Evolutionary conservation across 345 rosid genomes (phyloP), one percentile per base, ranked within the genome.

Genomic region (Eucalyptus lansdowneana): DNA sequence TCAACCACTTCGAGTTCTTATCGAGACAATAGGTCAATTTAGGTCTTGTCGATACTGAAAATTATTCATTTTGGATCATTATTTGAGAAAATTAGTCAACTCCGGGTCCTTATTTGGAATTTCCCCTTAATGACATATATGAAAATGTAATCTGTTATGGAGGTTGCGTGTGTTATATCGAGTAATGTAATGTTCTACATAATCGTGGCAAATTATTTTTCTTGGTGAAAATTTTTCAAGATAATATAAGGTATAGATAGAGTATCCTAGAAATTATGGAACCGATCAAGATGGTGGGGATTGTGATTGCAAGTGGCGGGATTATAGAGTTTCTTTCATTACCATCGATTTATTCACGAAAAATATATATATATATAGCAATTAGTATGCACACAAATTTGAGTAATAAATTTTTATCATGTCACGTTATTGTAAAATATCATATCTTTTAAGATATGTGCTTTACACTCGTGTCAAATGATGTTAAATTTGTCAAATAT

Each of bases 381-480:
- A 34, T 34, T 34, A 54, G 5, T 56, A 56, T 56, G 25, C 27
- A 56, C 62, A 56, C 13, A 56, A 53, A 19, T 53, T 56, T 21
- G 6, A 56, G 2, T 53, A 53, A 56, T 4, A 56, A 56, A 9
- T 22, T 56, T 56, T 56, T 56, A 56, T 56, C 3, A 0, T 22
- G 62, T 24, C 62, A 10, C 0, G 6, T 9, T 56, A 56, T 24
- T 56, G 13, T 24, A 21, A 22, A 22, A 56, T 0, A 0, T 10
- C 62, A 24, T 56, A 56, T 56, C 27, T 56, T 56, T 24, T 56
- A 56, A 56, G 13, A 9, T 10, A 24, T 10, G 3, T 1, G 2
- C 1, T 56, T 4, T 24, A 24, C 6, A 11, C 2, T 9, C 1
- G 0, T 56, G 6, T 56, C 13, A 56, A 22, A 24, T 56, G 29